Conservation (phyloP, 192 early-diverging fungal species). For the Mortierella claussenii region DNA sequence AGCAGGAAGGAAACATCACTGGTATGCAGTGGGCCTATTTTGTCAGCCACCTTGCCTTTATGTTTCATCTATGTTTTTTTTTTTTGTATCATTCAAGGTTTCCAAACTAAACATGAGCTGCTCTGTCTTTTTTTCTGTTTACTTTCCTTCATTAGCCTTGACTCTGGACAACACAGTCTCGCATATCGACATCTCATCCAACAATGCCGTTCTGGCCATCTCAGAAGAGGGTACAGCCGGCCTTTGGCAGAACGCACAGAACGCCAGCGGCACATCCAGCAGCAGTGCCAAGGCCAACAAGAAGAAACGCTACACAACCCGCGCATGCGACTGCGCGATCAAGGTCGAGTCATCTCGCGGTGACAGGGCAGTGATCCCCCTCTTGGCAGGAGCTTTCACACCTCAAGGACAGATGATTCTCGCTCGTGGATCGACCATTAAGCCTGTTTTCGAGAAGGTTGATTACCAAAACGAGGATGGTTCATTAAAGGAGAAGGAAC, state of each 20-base stretch:
- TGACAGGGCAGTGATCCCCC: constrained; percentile 52
- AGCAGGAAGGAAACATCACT: constrained; percentile 54
- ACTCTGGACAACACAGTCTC: constrained; percentile 60
- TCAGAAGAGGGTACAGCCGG: constrained; percentile 64
- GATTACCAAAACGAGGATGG: constrained; percentile 53
- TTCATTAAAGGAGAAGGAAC: constrained; percentile 41
- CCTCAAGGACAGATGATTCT: constrained; percentile 56
- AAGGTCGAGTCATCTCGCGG: constrained; percentile 56
- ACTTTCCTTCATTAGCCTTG: constrained; percentile 49
- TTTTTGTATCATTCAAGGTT: no score
- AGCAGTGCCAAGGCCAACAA: constrained; percentile 50
- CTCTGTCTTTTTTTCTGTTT: neutral
- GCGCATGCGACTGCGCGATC: constrained; percentile 54
- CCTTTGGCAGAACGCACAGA: constrained; percentile 61
- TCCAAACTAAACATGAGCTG: neutral
- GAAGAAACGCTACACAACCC: constrained; percentile 58
- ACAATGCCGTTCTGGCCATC: constrained; percentile 59
- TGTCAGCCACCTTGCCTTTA: no score
- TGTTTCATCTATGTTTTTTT: neutral
- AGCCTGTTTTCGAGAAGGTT: constrained; percentile 65
- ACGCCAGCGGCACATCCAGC: constrained; percentile 35
- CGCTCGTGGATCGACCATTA: constrained; percentile 61
- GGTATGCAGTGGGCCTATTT: constrained; percentile 30
- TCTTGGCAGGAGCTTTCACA: constrained; percentile 59
- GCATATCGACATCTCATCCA: constrained; percentile 57